Base-by-base conservation (phyloP, 148 eudicot genomes). In the Hydrangea macrophylla region DNA sequence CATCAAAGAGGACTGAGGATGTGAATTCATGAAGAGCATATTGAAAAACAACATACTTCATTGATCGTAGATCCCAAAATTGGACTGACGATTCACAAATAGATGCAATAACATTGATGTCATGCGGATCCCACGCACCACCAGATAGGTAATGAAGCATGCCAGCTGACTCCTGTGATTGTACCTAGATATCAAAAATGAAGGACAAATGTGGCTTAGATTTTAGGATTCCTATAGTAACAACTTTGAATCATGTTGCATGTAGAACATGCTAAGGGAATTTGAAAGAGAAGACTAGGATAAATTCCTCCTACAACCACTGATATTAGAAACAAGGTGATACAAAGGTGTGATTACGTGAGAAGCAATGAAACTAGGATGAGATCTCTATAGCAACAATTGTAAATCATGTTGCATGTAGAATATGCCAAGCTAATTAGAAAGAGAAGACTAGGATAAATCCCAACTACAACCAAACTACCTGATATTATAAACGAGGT, bases 121-220 rank as follows among this genome's bases (percentile, higher is more conserved):
- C 97, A 76, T 91, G 97, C 24, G 99, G 97, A 76, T 95, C 92
- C 99, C 99, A 95, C 32, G 97, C 96, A 67, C 99, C 99, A 67
- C 99, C 99, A 70, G 93, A 78, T 62, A 89, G 80, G 70, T 70
- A 73, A 66, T 95, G 93, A 74, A 87, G 96, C 92, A 89, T 80
- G 40, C 99, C 97, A 78, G 91, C 85, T 78, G 99, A 89, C 75
- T 84, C 93, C 75, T 91, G 88, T 42, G 99, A 89, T 76, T 87
- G 97, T 57, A 91, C 96, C 99, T 95, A 76, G 50, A 79, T 53
- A 65, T 78, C 73, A 77, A 60, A 69, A 28, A 75, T 48, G 58
- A 6, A 37, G 35, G 60, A 40, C 50, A 17, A 60, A 54, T 51
- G 51, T 62, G 58, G 18, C 20, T 18, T 30, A n/a, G 53, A 37